Conservation (phyloP, 257 asterid species). For the Plantago elongata region DNA sequence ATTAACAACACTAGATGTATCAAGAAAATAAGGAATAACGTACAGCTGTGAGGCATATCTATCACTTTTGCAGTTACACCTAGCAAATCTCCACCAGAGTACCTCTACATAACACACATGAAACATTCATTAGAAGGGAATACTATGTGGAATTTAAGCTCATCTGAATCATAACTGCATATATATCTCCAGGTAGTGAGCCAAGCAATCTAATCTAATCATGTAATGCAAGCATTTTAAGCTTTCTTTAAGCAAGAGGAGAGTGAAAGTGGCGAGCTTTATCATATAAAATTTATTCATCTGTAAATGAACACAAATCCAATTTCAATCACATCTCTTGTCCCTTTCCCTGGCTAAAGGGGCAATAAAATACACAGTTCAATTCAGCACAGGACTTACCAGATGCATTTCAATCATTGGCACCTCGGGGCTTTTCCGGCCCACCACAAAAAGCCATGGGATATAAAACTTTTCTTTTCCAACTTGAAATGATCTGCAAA, state of each 20-base stretch:
- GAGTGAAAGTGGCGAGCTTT: neutral
- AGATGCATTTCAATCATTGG: constrained; percentile 87
- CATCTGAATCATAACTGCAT: constrained; percentile 4
- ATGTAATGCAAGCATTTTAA: neutral
- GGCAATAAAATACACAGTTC: neutral
- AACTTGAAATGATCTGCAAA: constrained; percentile 90
- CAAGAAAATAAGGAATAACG: constrained; percentile 23
- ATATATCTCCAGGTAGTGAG: neutral
- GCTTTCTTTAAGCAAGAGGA: neutral
- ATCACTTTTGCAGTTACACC: constrained; percentile 77
- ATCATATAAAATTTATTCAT: constrained; percentile 13
- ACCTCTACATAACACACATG: constrained; percentile 49
- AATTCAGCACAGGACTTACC: constrained; percentile 40
- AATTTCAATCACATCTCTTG: neutral
- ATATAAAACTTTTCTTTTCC: constrained; percentile 82
- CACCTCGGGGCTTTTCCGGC: constrained; percentile 86
- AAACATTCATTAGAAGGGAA: constrained; percentile 20
- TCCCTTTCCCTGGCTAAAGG: neutral
- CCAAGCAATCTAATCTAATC: neutral
- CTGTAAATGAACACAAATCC: constrained; percentile 2
- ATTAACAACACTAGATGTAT: neutral
- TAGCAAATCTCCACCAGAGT: constrained; percentile 79
- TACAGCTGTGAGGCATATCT: constrained; percentile 84
- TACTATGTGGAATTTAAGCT: too few relatives aligned
- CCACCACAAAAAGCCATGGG: constrained; percentile 89